Evolutionary conservation across 2,329 filamentous ascomycete species (phyloP), one percentile per base, ranked within the genome.

Genomic region (Metarhizium robertsii): DNA sequence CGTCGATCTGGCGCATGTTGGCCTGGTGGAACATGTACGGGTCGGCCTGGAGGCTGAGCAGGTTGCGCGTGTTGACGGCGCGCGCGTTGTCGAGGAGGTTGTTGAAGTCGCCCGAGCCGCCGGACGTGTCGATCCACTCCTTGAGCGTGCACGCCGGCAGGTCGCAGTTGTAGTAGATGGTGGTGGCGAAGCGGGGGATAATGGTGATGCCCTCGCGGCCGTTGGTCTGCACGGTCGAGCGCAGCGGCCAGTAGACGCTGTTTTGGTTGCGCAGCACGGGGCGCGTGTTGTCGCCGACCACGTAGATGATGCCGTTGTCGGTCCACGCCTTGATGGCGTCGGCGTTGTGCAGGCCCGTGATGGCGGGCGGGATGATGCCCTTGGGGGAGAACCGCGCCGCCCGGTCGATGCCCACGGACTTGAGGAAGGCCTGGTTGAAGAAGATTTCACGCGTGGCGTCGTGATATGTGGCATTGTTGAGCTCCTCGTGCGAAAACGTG

Each of bases 91-190:
- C 66, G 7, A 85, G 68, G 5, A 85, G 72, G 60, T 76, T 69
- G 4, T 71, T 66, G 60, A 83, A 84, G 47, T 69, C 71, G 4
- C 81, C 81, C n/a, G 66, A 70, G 47, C 79, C 80, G 29, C 65
- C 75, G 4, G 80, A 81, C 2, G 81, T 85, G 54, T 79, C 72
- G 52, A 80, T 81, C 82, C 82, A 85, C 64, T 85, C 81, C 51
- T 76, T 68, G 18, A 77, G 64, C 0, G 81, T 84, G 64, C 82
- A 85, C 25, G 67, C 71, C 2, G 79, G 72, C 16, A 74, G 75
- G 62, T 83, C 77, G 65, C 82, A 85, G 69, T 85, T 84, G 73
- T 81, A 85, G 70, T 84, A 85, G 58, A 85, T 84, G 46, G 79
- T 76, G 3, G 79, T 81, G 1, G 81, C 78, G 77, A 77, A 85